phyloP scores from a whole-genome alignment of 129 eudicot genomes.

The Apium graveolens region DNA sequence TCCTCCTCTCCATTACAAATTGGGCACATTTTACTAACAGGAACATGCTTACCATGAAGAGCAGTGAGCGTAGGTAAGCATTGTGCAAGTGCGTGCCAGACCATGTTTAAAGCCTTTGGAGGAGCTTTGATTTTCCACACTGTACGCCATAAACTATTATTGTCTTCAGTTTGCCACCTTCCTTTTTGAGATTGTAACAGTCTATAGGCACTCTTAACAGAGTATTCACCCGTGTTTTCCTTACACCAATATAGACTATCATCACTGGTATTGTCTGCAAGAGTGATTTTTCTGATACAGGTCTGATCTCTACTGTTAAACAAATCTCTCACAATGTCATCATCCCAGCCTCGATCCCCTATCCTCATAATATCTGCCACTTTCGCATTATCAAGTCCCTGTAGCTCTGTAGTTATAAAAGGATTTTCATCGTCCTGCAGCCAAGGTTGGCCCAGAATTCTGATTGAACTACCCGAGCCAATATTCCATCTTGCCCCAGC shows the following conservation, averaged over 20 bases:
- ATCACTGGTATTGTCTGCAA: no score
- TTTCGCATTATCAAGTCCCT: not conserved
- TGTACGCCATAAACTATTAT: not conserved
- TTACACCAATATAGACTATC: not conserved
- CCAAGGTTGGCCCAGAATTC: no score
- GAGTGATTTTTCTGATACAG: not conserved
- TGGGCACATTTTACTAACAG: not conserved
- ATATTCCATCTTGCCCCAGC: no score
- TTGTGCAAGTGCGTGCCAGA: not conserved
- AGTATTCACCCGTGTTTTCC: not conserved
- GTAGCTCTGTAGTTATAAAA: no score
- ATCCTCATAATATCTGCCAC: not conserved
- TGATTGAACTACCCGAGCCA: no score
- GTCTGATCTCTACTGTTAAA: not conserved
- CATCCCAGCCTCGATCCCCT: not conserved
- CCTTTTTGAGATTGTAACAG: not conserved
- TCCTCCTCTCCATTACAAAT: not conserved
- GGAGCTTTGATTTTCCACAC: not conserved
- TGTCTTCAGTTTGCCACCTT: not conserved
- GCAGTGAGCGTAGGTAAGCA: not conserved
- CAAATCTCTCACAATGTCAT: not conserved
- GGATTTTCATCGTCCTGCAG: not conserved
- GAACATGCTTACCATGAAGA: not conserved
- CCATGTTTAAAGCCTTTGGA: not conserved
- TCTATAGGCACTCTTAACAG: not conserved